Conservation (phyloP, 495 filamentous ascomycete species). For the Ramalina peruviana region DNA sequence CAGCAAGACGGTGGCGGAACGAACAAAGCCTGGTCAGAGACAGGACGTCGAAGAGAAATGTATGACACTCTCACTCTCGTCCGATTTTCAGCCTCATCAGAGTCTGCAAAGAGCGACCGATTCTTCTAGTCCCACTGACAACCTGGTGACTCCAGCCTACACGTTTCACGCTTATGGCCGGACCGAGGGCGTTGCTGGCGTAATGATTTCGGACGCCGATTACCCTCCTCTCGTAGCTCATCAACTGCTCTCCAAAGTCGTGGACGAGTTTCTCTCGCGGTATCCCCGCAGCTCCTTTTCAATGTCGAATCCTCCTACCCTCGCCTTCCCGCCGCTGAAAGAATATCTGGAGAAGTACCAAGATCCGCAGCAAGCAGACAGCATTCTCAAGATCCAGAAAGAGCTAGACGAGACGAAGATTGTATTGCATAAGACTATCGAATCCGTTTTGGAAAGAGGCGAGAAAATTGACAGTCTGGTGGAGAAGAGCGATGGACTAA, state of each 20-base stretch:
- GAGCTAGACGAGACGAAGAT: slow-evolving; percentile 98
- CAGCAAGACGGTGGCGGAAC: slow-evolving; percentile 56
- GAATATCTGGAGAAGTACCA: slow-evolving; percentile 83
- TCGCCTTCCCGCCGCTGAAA: slow-evolving; percentile 56
- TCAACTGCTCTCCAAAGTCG: slow-evolving; percentile 76
- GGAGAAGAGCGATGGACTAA: slow-evolving; percentile 74
- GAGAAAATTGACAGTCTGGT: slow-evolving; percentile 89
- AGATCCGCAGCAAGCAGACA: slow-evolving; percentile 76
- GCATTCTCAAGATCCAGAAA: slow-evolving; percentile 88
- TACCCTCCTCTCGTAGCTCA: slow-evolving; percentile 90
- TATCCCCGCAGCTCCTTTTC: slow-evolving; percentile 58
- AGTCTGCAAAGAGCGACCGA: background rate
- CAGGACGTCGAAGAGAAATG: slow-evolving; percentile 87
- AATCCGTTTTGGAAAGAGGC: slow-evolving; percentile 71
- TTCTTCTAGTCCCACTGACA: background rate
- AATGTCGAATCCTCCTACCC: slow-evolving; percentile 31
- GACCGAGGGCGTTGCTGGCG: slow-evolving; percentile 71
- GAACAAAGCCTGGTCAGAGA: slow-evolving; percentile 71
- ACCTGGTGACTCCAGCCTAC: slow-evolving; percentile 32
- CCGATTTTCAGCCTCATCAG: background rate
- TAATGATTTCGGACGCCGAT: slow-evolving; percentile 81
- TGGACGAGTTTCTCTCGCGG: slow-evolving; percentile 81
- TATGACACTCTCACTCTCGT: slow-evolving; percentile 17
- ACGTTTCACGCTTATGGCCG: slow-evolving; percentile 86
- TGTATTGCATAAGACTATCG: slow-evolving; percentile 91